Base-by-base conservation (phyloP, 169 alveolate species). In the Plasmodium falciparum region DNA sequence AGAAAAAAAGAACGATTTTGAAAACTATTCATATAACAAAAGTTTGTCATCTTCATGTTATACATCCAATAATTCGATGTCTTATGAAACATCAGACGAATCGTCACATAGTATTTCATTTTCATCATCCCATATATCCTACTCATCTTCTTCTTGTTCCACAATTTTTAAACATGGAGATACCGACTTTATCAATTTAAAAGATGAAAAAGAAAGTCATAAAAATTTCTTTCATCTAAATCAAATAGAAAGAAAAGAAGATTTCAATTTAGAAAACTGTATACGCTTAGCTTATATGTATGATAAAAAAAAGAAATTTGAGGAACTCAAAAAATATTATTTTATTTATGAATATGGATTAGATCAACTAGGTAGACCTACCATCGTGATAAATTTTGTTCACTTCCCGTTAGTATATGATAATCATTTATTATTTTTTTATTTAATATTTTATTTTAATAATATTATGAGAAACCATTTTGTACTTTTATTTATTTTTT, bases 331-430 rank as follows among this genome's bases (percentile, higher is more conserved):
- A 63, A 47, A 45, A 26, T 58, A 11, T 12, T 20, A 39, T 65
- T 76, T 76, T 65, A 33, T 76, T 1, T 76, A 76, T 45, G 89
- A 76, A 12, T 76, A 50, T 22, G 89, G 89, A 22, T 29, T 59
- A 9, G 89, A 76, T 33, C 63, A 65, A 49, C 29, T 22, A 15
- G 89, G 89, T 3, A 54, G 89, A 56, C 65, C 65, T 22, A 63
- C 71, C 65, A 22, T 76, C 5, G 52, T 76, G 17, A 56, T 76
- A 6, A 76, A 76, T 52, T 76, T 76, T 45, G 65, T 65, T 76
- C 65, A 65, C 33, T 76, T 76, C 3, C 89, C 89, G 2, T 43
- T 50, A 43, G 22, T 20, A 56, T 76, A 76, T 76, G 67, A 76
- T 43, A 63, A 76, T 22, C 52, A 76, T 33, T 65, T 65, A 43